Evolutionary conservation across 495 filamentous ascomycete species (phyloP), one percentile per base, ranked within the genome.

Genomic region (Sporormia fimetaria): DNA sequence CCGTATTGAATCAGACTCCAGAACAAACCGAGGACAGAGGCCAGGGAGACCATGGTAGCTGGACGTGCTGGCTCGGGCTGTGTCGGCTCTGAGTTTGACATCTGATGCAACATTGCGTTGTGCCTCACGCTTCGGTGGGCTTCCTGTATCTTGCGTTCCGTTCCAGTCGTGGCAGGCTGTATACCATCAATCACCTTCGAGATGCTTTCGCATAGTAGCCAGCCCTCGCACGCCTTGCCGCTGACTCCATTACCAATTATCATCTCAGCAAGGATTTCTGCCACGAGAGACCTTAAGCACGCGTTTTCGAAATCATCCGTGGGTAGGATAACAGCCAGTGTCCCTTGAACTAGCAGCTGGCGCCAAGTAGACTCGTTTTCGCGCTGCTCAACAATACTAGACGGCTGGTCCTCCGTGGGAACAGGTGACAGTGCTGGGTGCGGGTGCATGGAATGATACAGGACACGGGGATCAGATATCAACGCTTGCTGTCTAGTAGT

Each of bases 261-360:
- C 58, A 87, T 74, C 50, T 92, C 82, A 5, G 83, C 82, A 32
- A 96, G 64, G 18, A 95, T 74, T 59, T 95, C 87, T 27, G 76
- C 73, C 40, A 95, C 78, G 33, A 98, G 67, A 6, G 80, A 68
- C 12, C 82, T 75, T 52, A 95, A 64, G 56, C 84, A 93, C 33
- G 67, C 73, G 60, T 92, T 95, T 53, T 87, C 76, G 7, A 96
- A 70, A 51, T 96, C 87, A 56, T 95, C 87, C 12, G 83, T 90
- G 4, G 90, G 90, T 22, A 98, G 69, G 17, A 96, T 67, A 29
- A 94, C 64, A 3, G 84, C 80, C 30, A 98, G 64, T 30, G 81
- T 69, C 3, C 76, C 81, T 47, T 83, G 75, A 11, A 82, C 83
- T 9, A 95, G 64, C 47, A 94, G 62, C 54, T 84, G 82, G 57